Evolutionary conservation across 352 stramenopile genomes (phyloP).

Genomic region (Thalassiosira delicatula): DNA sequence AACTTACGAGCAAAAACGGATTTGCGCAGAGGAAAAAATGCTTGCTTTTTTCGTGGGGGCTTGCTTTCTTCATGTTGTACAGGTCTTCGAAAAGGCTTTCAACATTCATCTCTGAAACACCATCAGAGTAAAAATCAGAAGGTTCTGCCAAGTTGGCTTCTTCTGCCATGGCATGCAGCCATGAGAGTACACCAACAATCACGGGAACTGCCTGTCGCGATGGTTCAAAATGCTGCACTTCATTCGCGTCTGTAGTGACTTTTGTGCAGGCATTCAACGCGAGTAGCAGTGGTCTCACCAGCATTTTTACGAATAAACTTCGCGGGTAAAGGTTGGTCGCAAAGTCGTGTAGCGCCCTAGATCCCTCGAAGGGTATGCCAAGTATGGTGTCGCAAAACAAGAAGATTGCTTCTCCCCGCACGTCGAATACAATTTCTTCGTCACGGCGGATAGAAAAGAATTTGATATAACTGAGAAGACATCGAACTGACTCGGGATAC

Average conservation of each 20-base stretch:
- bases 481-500: conserved; percentile 72
- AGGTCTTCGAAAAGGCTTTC: conserved; percentile 74
- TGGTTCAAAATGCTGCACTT: conserved; percentile 53
- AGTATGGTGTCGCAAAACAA: conserved; percentile 78
- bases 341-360: conserved; percentile 68
- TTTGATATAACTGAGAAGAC: conserved; percentile 71
- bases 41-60: conserved; percentile 46
- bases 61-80: conserved; percentile 61
- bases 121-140: conserved; percentile 74
- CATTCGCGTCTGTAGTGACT: conserved; percentile 53
- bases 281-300: conserved; percentile 69
- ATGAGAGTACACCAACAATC: conserved; percentile 70
- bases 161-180: conserved; percentile 66
- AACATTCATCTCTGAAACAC: conserved; percentile 62
- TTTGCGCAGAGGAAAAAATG: conserved; percentile 83
- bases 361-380: conserved; percentile 76
- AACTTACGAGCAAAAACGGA: conserved; percentile 80
- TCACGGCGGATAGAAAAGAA: conserved; percentile 58
- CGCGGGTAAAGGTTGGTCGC: conserved; percentile 56
- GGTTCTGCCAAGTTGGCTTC: conserved; percentile 51
- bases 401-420: conserved; percentile 55
- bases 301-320: conserved; percentile 70
- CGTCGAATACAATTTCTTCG: conserved; percentile 64
- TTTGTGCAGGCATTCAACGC: conserved; percentile 63
- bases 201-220: conserved; percentile 60